A percentile compares a stretch with the other conserved stretches of the same genome.
Evolutionary conservation across 2,329 filamentous ascomycete species (phyloP).

Genomic region (Hypoxylon sp.): DNA sequence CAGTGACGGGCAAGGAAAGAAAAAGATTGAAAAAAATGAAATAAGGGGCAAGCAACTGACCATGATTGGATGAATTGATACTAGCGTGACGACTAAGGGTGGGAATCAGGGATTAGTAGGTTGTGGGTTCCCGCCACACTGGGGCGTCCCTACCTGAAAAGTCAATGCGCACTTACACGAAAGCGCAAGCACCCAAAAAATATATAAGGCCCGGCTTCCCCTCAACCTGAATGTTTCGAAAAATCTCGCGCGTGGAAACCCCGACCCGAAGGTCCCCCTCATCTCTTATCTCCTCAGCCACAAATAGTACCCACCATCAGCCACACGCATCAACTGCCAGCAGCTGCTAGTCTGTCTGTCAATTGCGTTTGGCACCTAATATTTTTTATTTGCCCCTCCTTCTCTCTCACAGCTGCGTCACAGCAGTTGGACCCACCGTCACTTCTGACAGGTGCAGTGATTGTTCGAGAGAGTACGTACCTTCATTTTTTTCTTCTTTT

Average conservation of each 20-base stretch:
- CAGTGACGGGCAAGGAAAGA: conserved; percentile 40
- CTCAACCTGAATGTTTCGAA: conserved; percentile 59
- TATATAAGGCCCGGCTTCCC: conserved; percentile 66
- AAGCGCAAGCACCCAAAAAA: conserved; percentile 52
- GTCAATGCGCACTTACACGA: conserved; percentile 41
- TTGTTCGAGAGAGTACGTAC: conserved; percentile 34
- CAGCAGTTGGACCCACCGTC: conserved; percentile 25
- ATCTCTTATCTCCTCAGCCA: conserved; percentile 43
- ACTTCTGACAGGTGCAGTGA: conserved; percentile 28
- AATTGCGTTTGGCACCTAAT: conserved; percentile 41
- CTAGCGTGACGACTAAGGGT: conserved; percentile 41
- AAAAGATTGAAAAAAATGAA: conserved; percentile 42
- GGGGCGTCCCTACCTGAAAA: conserved; percentile 44
- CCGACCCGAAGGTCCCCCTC: conserved; percentile 61
- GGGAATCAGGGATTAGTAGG: conserved; percentile 41
- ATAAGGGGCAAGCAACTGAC: conserved; percentile 38
- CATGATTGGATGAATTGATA: conserved; percentile 39
- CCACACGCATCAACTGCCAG: conserved; percentile 32
- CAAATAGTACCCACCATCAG: conserved; percentile 42
- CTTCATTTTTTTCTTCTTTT: too few relatives aligned
- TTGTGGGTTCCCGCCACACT: conserved; percentile 47
- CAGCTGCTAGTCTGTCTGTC: conserved; percentile 40
- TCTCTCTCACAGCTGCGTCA: conserved; percentile 24
- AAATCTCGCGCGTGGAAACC: conserved; percentile 63
- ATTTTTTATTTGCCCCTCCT: conserved; percentile 19